A percentile compares a stretch with the other conserved stretches of the same genome.
phyloP scores from a whole-genome alignment of 2,329 filamentous ascomycete species.

The Aspergillus pseudotamarii region DNA sequence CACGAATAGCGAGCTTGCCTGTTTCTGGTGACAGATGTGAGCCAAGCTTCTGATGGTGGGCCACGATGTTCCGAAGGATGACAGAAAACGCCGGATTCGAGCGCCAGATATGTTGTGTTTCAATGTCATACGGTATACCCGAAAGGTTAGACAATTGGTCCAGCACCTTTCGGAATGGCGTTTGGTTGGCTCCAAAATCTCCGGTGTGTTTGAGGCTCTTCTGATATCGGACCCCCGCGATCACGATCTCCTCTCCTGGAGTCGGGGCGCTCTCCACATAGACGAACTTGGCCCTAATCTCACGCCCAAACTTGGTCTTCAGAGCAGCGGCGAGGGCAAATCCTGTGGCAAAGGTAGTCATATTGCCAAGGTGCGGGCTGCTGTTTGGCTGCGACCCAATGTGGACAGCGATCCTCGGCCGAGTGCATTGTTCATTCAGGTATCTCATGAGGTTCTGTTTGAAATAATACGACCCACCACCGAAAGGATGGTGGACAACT shows the following conservation, averaged over 20 bases:
- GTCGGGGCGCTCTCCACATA: slow-evolving; percentile 18
- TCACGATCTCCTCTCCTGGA: slow-evolving; percentile 8
- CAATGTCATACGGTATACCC: background rate
- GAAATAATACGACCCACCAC: slow-evolving; percentile 19
- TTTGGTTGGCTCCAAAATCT: background rate
- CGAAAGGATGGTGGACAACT: slow-evolving; percentile 16
- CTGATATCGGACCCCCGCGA: slow-evolving; percentile 18
- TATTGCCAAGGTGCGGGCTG: slow-evolving; percentile 19
- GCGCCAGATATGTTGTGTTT: background rate
- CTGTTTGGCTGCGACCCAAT: slow-evolving; percentile 19
- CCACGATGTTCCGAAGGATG: background rate
- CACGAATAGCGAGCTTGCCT: slow-evolving; percentile 20
- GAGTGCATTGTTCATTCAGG: slow-evolving; percentile 13
- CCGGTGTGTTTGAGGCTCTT: slow-evolving; percentile 10
- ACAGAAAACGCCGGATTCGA: background rate
- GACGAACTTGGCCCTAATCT: slow-evolving; percentile 13
- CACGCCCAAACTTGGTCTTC: background rate
- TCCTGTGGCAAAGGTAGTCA: slow-evolving; percentile 15
- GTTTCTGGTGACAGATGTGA: slow-evolving; percentile 10
- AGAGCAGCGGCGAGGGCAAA: slow-evolving; percentile 9
- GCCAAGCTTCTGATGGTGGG: slow-evolving; percentile 1
- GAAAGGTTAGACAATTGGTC: background rate
- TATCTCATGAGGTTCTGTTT: slow-evolving; percentile 13
- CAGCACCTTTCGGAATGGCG: background rate
- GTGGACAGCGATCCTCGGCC: slow-evolving; percentile 11